phyloP scores from a whole-genome alignment of 768 basidiomycete species.

The Clathrus columnatus region DNA sequence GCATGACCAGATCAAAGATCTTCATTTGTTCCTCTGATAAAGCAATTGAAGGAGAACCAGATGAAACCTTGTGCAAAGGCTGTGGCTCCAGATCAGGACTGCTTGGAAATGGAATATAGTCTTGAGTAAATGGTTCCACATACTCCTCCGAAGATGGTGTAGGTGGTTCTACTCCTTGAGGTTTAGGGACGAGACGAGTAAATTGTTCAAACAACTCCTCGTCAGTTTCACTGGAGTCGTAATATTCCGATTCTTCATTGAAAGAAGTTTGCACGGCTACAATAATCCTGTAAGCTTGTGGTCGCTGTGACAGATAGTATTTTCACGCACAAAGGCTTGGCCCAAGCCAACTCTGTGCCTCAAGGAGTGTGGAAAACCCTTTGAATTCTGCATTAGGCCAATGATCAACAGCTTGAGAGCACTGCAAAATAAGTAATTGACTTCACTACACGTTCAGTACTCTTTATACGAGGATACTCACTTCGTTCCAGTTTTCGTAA shows the following conservation, averaged over 20 bases:
- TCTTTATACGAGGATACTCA: constrained; percentile 19
- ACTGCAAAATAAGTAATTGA: constrained; percentile 8
- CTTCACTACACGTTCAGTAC: not conserved
- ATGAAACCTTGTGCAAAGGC: not conserved
- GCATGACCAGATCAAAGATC: constrained; percentile 29
- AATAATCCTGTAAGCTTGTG: too few relatives aligned
- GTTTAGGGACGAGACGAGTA: too few relatives aligned
- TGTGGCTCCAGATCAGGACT: not conserved
- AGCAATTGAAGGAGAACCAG: not conserved
- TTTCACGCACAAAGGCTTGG: not conserved
- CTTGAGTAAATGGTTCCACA: constrained; percentile 1
- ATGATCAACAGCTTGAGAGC: constrained; percentile 7
- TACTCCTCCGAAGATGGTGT: not conserved
- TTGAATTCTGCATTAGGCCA: constrained; percentile 6
- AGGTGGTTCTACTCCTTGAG: too few relatives aligned
- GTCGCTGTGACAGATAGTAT: too few relatives aligned
- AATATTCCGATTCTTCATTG: not conserved
- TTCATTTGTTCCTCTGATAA: constrained; percentile 33
- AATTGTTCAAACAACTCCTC: too few relatives aligned
- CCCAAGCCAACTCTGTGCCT: constrained; percentile 2
- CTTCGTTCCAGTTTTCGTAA: constrained; percentile 54
- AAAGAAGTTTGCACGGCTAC: too few relatives aligned
- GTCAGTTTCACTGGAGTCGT: not conserved
- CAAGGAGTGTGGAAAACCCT: not conserved
- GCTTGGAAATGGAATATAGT: not conserved